These are phyloP conservation scores for Candida pseudoglaebosa DNA, from an alignment of 805 yeast species.

Conservation along the genomic window DNA sequence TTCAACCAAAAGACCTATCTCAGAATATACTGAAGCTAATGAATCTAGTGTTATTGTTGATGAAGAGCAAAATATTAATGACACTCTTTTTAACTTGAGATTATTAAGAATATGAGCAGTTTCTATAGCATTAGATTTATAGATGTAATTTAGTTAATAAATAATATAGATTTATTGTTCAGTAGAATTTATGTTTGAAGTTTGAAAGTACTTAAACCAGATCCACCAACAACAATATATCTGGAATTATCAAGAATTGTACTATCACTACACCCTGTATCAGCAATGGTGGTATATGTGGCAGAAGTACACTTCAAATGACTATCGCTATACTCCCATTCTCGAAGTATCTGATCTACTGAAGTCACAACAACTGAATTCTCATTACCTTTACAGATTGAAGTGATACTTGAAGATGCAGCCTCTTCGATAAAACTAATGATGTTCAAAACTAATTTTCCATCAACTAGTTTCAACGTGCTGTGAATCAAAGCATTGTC, in stretches of 20 bases:
- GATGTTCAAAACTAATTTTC: slow-evolving; percentile 19
- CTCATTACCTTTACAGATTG: slow-evolving; percentile 38
- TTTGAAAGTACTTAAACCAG: slow-evolving; percentile 64
- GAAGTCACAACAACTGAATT: slow-evolving; percentile 55
- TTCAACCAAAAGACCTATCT: slow-evolving; percentile 67
- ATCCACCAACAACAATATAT: slow-evolving; percentile 65
- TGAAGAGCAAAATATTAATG: slow-evolving; percentile 78
- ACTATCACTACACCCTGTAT: slow-evolving; percentile 71
- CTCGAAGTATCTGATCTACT: slow-evolving; percentile 74
- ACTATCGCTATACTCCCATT: slow-evolving; percentile 49
- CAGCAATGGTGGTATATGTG: slow-evolving; percentile 79
- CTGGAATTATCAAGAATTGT: slow-evolving; percentile 20
- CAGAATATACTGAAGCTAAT: slow-evolving; percentile 39
- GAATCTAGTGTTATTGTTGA: slow-evolving; percentile 61
- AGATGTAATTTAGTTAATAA: slow-evolving; percentile 5
- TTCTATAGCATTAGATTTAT: slow-evolving; percentile 2
- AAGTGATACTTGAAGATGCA: slow-evolving; percentile 85
- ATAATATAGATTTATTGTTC: too few species aligned
- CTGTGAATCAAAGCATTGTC: slow-evolving; percentile 63
- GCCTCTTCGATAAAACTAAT: slow-evolving; percentile 47
- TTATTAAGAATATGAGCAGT: slow-evolving; percentile 55
- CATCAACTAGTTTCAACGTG: slow-evolving; percentile 11
- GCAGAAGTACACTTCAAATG: slow-evolving; percentile 29
- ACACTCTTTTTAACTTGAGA: slow-evolving; percentile 73
- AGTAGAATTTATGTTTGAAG: slow-evolving; percentile 7